phyloP scores from a whole-genome alignment of 2,329 filamentous ascomycete species.

The Lasiodiplodia sp. region DNA sequence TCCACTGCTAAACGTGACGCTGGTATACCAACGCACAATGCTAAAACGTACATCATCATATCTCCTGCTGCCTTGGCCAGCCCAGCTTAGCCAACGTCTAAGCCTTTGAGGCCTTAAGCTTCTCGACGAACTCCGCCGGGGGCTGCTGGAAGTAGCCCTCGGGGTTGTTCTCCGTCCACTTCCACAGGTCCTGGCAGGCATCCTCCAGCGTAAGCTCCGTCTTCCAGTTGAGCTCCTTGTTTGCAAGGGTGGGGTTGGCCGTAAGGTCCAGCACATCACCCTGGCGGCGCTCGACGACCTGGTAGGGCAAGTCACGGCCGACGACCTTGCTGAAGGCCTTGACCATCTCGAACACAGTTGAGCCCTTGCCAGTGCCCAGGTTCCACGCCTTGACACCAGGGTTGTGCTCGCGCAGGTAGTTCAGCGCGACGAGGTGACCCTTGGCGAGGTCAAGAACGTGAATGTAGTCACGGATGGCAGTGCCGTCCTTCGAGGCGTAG shows the following conservation, averaged over 20 bases:
- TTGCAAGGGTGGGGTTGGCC: slow-evolving; percentile 86
- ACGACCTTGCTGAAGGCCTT: slow-evolving; percentile 90
- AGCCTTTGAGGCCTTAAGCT: slow-evolving; percentile 37
- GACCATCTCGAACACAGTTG: slow-evolving; percentile 97
- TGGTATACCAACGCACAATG: slow-evolving; percentile 25
- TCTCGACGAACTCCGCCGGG: slow-evolving; percentile 79
- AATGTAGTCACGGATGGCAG: slow-evolving; percentile 97
- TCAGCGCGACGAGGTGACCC: slow-evolving; percentile 87
- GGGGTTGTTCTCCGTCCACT: slow-evolving; percentile 96
- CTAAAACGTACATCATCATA: slow-evolving; percentile 20
- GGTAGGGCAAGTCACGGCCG: slow-evolving; percentile 83
- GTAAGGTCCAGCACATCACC: slow-evolving; percentile 96
- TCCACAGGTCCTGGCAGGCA: slow-evolving; percentile 93
- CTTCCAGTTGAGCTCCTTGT: slow-evolving; percentile 90
- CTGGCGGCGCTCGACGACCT: slow-evolving; percentile 80
- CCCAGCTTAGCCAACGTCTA: slow-evolving; percentile 19
- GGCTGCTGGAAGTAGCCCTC: slow-evolving; percentile 92
- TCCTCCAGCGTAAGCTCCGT: slow-evolving; percentile 89
- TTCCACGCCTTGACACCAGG: slow-evolving; percentile 97
- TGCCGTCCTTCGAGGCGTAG: slow-evolving; percentile 89
- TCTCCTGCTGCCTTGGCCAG: neutral
- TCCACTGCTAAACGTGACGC: slow-evolving; percentile 19
- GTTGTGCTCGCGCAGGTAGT: slow-evolving; percentile 82
- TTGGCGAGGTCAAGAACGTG: slow-evolving; percentile 89
- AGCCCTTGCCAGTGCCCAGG: slow-evolving; percentile 90